phyloP scores from a whole-genome alignment of 164 flowering plant genomes.

The Berberis thunbergii region DNA sequence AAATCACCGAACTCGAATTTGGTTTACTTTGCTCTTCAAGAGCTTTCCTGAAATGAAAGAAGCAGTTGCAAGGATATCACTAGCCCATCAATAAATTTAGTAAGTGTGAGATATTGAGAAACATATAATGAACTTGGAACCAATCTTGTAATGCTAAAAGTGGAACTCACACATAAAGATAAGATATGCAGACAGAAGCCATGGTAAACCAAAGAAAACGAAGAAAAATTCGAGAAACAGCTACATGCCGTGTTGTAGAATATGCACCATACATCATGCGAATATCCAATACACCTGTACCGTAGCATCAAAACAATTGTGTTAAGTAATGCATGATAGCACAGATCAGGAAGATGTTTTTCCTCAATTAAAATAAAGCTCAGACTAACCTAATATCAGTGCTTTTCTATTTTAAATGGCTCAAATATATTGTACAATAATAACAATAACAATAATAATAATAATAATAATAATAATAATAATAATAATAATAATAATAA shows the following conservation, averaged over 20 bases:
- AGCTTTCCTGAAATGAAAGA: slow-evolving; percentile 57
- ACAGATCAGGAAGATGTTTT: too few relatives aligned
- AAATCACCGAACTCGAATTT: slow-evolving; percentile 32
- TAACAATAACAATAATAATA: too few relatives aligned
- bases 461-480: too few relatives aligned
- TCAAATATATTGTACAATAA: too few relatives aligned
- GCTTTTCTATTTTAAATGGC: too few relatives aligned
- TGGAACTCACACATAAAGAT: slow-evolving; percentile 77
- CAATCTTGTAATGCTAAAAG: neutral
- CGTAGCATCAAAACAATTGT: neutral
- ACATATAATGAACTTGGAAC: neutral
- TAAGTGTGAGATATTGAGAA: neutral
- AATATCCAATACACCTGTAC: slow-evolving; percentile 72
- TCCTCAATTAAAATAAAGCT: too few relatives aligned
- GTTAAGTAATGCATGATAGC: neutral
- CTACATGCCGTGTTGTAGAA: slow-evolving; percentile 63
- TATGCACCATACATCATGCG: slow-evolving; percentile 97
- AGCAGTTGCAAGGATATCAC: neutral
- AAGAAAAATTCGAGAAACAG: slow-evolving; percentile 73
- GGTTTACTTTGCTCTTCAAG: slow-evolving; percentile 44
- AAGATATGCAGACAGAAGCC: slow-evolving; percentile 60
- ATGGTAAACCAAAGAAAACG: slow-evolving; percentile 71
- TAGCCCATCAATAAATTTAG: neutral
- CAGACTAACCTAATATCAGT: too few relatives aligned
- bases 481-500: too few relatives aligned